Conservation (phyloP, 257 asterid genomes). For the Capsicum chinense region DNA sequence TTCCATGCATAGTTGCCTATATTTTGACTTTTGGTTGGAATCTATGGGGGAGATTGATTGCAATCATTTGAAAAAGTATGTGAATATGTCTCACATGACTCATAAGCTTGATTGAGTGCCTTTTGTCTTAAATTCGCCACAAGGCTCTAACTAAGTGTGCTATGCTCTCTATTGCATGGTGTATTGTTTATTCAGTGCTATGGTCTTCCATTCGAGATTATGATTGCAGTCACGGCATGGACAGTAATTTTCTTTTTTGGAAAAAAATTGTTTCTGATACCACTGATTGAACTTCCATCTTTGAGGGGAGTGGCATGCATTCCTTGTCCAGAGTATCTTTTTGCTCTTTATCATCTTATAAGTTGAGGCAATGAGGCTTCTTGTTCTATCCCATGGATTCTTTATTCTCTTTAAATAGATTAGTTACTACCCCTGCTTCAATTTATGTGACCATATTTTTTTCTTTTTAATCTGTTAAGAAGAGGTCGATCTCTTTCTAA, state of each 20-base stretch:
- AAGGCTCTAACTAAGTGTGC: not conserved
- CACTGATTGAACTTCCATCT: not conserved
- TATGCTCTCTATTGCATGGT: not conserved
- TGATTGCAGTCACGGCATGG: not conserved
- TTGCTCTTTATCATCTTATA: conserved; percentile 17
- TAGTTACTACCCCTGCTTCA: not conserved
- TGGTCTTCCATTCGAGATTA: conserved; percentile 3
- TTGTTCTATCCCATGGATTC: conserved; percentile 7
- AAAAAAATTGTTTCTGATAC: not conserved
- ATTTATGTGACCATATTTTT: not conserved
- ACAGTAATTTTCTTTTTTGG: not conserved
- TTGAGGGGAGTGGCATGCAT: not conserved
- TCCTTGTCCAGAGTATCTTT: not conserved
- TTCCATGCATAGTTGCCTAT: not conserved
- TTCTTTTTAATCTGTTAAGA: not conserved
- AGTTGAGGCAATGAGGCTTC: not conserved
- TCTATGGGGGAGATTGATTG: not conserved
- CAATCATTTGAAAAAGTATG: not conserved
- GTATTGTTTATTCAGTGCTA: not conserved
- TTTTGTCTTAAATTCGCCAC: not conserved
- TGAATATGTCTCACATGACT: conserved; percentile 13
- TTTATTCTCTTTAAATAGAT: not conserved
- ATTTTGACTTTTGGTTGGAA: not conserved
- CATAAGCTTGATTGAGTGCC: not conserved
- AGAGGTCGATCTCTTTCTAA: not conserved